Evolutionary conservation across 495 filamentous ascomycete species (phyloP).

Genomic region (Bathelium albidoporum): DNA sequence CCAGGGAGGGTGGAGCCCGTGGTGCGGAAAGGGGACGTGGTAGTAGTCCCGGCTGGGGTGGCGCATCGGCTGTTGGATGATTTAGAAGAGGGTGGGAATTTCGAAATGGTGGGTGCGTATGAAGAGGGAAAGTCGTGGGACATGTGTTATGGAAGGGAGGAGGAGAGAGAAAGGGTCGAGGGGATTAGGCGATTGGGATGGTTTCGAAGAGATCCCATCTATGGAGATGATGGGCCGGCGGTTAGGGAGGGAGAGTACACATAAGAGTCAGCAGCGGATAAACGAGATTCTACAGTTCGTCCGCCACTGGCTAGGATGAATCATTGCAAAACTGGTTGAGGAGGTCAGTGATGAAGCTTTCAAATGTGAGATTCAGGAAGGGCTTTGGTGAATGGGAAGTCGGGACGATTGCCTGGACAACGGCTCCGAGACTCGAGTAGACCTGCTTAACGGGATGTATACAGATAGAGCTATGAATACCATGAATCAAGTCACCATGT

Average conservation of each 20-base stretch:
- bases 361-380: too few species aligned
- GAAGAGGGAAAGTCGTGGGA: conserved; percentile 49
- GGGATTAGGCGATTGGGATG: conserved; percentile 21
- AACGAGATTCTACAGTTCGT: too few species aligned
- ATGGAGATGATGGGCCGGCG: conserved; percentile 21
- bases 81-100: conserved; percentile 36
- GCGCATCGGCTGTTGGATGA: conserved; percentile 53
- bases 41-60: conserved; percentile 58
- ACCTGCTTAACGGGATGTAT: too few species aligned
- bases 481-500: too few species aligned
- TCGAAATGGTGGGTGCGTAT: conserved; percentile 61
- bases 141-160: conserved; percentile 54
- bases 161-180: conserved; percentile 21
- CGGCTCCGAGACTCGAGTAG: too few species aligned
- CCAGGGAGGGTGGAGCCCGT: conserved; percentile 43
- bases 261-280: too few species aligned
- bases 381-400: too few species aligned
- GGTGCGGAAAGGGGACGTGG: conserved; percentile 50
- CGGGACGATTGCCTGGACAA: too few species aligned
- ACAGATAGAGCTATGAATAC: too few species aligned
- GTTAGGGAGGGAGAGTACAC: conserved; percentile 6
- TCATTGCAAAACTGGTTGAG: too few species aligned
- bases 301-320: too few species aligned
- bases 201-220: conserved; percentile 23
- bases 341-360: too few species aligned